Conservation (phyloP, 139 green algal genomes). For the Chloropicon primus region DNA sequence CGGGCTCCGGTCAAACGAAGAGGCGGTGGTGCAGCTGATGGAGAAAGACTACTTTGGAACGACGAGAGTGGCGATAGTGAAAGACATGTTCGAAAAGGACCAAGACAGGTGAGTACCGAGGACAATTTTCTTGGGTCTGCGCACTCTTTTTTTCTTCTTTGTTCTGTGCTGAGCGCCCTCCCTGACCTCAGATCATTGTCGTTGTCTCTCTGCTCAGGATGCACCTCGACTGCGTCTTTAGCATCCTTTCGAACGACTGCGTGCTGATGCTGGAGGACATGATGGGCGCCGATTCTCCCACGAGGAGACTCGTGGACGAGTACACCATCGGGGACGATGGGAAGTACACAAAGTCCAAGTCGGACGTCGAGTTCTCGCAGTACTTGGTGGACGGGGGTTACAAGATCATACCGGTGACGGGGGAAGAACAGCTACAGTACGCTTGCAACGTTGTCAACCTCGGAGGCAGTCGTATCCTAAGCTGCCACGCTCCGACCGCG, state of each 20-base stretch:
- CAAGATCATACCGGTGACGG: conserved; percentile 75
- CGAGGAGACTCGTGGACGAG: conserved; percentile 52
- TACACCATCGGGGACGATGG: conserved; percentile 12
- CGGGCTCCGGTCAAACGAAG: conserved; percentile 78
- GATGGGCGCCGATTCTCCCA: conserved; percentile 54
- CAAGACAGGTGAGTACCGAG: conserved; percentile 49
- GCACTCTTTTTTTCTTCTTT: too few relatives aligned
- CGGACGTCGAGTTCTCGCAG: conserved; percentile 59
- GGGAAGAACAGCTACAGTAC: background rate
- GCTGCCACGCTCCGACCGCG: conserved; percentile 20
- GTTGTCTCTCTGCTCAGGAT: too few relatives aligned
- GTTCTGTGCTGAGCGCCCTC: too few relatives aligned
- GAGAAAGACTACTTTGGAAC: conserved; percentile 70
- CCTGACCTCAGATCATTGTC: too few relatives aligned
- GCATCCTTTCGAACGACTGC: conserved; percentile 54
- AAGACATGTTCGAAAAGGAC: conserved; percentile 77
- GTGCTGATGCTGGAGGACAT: conserved; percentile 85
- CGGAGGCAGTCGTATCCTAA: conserved; percentile 66
- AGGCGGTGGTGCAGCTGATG: conserved; percentile 77
- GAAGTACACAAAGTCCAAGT: conserved; percentile 33
- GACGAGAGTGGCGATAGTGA: conserved; percentile 64
- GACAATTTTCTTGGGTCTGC: too few relatives aligned
- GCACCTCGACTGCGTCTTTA: conserved; percentile 94
- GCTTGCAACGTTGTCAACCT: conserved; percentile 73
- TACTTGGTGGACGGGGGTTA: conserved; percentile 49